These are phyloP conservation scores for Viola odorata DNA, from an alignment of 345 rosid species.

Conservation along the genomic window DNA sequence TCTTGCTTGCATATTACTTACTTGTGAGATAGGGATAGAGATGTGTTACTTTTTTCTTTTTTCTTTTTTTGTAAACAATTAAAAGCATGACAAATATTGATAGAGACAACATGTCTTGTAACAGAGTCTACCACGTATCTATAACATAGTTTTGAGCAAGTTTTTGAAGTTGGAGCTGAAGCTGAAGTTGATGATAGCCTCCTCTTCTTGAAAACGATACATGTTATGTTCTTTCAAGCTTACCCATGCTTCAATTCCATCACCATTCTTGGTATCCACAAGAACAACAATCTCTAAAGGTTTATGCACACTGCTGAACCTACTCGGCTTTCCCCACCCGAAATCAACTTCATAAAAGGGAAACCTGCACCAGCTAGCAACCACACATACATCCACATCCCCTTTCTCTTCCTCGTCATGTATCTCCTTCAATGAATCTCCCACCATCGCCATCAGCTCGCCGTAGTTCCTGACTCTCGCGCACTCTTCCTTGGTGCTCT, in stretches of 20 bases:
- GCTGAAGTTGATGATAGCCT: constrained; percentile 4
- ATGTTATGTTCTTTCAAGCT: constrained; percentile 13
- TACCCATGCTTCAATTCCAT: constrained; percentile 19
- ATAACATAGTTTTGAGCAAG: no score
- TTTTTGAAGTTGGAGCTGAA: background rate
- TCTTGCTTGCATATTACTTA: no score
- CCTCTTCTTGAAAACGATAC: constrained; percentile 9
- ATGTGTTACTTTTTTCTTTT: no score
- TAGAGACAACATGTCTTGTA: no score
- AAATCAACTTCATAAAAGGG: constrained; percentile 10
- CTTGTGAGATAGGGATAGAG: no score
- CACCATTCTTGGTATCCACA: constrained; percentile 6
- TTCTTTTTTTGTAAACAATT: no score
- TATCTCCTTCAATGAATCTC: constrained; percentile 2
- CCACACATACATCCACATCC: constrained; percentile 1
- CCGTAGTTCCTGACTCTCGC: background rate
- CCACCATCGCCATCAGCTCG: background rate
- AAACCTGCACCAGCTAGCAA: constrained; percentile 11
- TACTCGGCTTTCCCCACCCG: constrained; percentile 15
- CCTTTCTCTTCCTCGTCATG: background rate
- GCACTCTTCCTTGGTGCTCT: constrained; percentile 1
- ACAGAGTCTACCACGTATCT: no score
- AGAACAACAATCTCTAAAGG: constrained; percentile 8
- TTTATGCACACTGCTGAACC: constrained; percentile 12
- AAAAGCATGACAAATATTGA: no score